These are phyloP conservation scores for Fusarium azukiicola DNA, from an alignment of 2,329 filamentous ascomycete genomes.

Conservation along the genomic window DNA sequence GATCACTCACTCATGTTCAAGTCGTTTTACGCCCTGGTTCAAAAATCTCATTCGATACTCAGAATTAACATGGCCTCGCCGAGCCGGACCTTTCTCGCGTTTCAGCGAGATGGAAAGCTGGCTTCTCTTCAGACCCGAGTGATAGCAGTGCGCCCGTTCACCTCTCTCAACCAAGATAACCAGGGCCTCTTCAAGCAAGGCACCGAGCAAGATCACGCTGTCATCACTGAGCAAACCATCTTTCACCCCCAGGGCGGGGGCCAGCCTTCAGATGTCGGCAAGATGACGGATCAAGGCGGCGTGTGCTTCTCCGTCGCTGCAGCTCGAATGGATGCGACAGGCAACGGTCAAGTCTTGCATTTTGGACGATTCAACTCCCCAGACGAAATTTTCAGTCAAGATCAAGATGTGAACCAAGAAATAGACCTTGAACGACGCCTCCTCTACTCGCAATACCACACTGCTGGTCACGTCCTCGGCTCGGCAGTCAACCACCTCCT, in stretches of 20 bases:
- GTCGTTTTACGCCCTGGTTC: background rate
- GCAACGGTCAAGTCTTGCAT: slow-evolving; percentile 81
- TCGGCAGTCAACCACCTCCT: slow-evolving; percentile 81
- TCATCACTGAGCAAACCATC: slow-evolving; percentile 83
- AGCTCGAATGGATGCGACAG: slow-evolving; percentile 76
- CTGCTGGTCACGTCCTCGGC: slow-evolving; percentile 87
- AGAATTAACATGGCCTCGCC: slow-evolving; percentile 45
- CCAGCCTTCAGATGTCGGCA: slow-evolving; percentile 84
- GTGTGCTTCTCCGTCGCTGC: slow-evolving; percentile 73
- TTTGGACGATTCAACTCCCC: slow-evolving; percentile 76
- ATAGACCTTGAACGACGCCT: slow-evolving; percentile 81
- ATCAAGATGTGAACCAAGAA: slow-evolving; percentile 72
- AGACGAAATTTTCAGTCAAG: slow-evolving; percentile 61
- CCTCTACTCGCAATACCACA: slow-evolving; percentile 85
- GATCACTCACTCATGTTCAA: background rate
- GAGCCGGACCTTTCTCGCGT: slow-evolving; percentile 61
- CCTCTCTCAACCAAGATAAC: slow-evolving; percentile 72
- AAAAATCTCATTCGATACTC: background rate
- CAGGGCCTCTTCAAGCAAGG: slow-evolving; percentile 79
- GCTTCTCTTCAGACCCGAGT: slow-evolving; percentile 68
- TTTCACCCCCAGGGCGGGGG: slow-evolving; percentile 89
- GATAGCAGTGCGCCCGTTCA: slow-evolving; percentile 71
- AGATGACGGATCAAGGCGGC: slow-evolving; percentile 65
- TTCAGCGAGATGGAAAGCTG: slow-evolving; percentile 68
- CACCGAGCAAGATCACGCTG: slow-evolving; percentile 72